These are phyloP conservation scores for Colletotrichum sansevieriae DNA, from an alignment of 2,329 filamentous ascomycete genomes.

Conservation along the genomic window DNA sequence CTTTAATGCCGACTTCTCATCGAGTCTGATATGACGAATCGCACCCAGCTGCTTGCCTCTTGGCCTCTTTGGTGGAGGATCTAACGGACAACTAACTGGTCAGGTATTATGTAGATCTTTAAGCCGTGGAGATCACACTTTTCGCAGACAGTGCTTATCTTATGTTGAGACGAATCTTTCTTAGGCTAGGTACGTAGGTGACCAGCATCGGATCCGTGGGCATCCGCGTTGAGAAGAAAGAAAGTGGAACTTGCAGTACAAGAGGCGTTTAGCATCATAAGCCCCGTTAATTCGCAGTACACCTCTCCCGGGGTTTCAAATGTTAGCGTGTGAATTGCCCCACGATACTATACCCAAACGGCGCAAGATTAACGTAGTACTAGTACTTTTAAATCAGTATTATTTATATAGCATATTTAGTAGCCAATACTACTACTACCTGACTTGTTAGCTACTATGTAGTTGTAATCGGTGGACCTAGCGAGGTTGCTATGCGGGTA, in stretches of 20 bases:
- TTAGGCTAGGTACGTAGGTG: neutral
- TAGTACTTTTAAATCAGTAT: no score
- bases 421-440: no score
- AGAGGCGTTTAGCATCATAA: neutral
- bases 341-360: no score
- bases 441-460: no score
- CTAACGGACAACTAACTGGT: neutral
- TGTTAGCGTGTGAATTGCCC: no score
- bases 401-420: no score
- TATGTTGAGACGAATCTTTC: slow-evolving; percentile 13
- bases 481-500: no score
- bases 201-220: slow-evolving; percentile 26
- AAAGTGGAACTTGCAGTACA: neutral
- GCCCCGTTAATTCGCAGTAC: no score
- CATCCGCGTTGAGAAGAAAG: slow-evolving; percentile 7
- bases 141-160: neutral
- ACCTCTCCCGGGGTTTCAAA: no score
- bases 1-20: neutral
- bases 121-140: neutral
- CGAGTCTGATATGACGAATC: neutral
- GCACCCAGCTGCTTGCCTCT: neutral
- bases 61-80: neutral
- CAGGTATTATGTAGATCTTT: slow-evolving; percentile 15
- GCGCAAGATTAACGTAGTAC: no score
- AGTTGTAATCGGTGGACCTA: no score